Base-by-base conservation (phyloP, 352 stramenopile species). In the Pythium oligandrum region DNA sequence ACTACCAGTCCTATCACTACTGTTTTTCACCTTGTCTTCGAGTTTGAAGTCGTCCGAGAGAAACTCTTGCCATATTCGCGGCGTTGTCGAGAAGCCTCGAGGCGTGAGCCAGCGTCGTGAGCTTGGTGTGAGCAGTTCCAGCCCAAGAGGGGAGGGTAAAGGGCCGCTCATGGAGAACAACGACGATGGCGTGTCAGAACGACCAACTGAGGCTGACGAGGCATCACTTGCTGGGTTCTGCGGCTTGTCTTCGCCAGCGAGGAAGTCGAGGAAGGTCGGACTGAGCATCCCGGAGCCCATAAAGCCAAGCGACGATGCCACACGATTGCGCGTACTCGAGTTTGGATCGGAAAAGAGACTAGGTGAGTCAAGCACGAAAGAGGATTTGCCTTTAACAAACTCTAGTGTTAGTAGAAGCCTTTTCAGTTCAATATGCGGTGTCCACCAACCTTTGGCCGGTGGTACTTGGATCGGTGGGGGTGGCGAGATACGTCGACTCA, bases 21-120 rank as follows among this genome's bases (percentile, higher is more conserved):
- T 26, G 17, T 26, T 26, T 26, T 26, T 26, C 17, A 53, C 46
- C 40, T 63, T 73, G 36, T 42, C 53, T 35, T 84, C 74, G 46
- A 85, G 75, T 62, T 79, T 88, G 57, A 89, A 87, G 53, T 85
- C 72, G 26, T 86, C 77, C 6, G 68, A 71, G n/a, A 89, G 69
- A 40, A 88, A 84, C 30, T 91, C 81, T 33, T 80, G 71, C 74
- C 75, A 85, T 76, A 87, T 77, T 48, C 69, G 64, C 4, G 77
- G 73, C 17, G 17, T 26, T 44, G 75, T 87, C 17, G 66, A 4
- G 53, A 43, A 37, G 0, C 61, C 48, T 9, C 59, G 42, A 11
- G 61, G 60, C 33, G 53, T 73, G 35, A 53, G 59, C 26, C 62
- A 70, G 50, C 59, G 49, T 32, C 58, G 57, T 11, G 63, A 53